A percentile compares a stretch with the other conserved stretches of the same genome.
Evolutionary conservation across 768 basidiomycete genomes (phyloP).

Genomic region (Paxillus rubicundulus): DNA sequence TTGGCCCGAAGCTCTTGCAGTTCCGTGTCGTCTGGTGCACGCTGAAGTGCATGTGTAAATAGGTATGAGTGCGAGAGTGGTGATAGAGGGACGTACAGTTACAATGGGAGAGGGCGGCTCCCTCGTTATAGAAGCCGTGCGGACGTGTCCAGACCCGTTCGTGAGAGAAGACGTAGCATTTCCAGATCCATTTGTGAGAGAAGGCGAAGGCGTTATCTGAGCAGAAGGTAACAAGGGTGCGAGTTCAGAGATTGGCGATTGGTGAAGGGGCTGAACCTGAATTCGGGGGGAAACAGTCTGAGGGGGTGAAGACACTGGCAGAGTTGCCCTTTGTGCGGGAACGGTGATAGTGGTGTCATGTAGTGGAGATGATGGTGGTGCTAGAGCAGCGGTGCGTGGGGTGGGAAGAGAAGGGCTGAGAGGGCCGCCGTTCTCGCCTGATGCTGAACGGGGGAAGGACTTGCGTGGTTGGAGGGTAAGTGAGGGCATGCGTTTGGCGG

Average conservation of each 20-base stretch:
- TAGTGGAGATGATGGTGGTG: constrained; percentile 16
- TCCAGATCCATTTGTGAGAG: constrained; percentile 10
- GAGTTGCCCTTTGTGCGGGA: constrained; percentile 34
- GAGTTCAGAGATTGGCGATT: constrained; percentile 14
- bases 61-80: not conserved
- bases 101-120: constrained; percentile 27
- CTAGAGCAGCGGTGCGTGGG: constrained; percentile 23
- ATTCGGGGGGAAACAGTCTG: constrained; percentile 32
- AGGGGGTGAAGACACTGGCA: constrained; percentile 38
- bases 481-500: constrained; percentile 53
- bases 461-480: constrained; percentile 49
- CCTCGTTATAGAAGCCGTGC: constrained; percentile 18
- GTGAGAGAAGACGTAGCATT: constrained; percentile 3
- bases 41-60: constrained; percentile 18
- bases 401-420: constrained; percentile 28
- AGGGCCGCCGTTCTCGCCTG: constrained; percentile 35
- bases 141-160: constrained; percentile 10
- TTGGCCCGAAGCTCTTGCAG: constrained; percentile 81
- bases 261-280: constrained; percentile 20
- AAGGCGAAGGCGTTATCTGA: constrained; percentile 16
- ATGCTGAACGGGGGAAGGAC: constrained; percentile 46
- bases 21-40: constrained; percentile 52
- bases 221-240: constrained; percentile 9
- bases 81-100: constrained; percentile 14
- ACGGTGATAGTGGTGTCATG: constrained; percentile 16